A percentile compares a stretch with the other conserved stretches of the same genome.
Evolutionary conservation across 2,329 filamentous ascomycete species (phyloP).

Genomic region (Colletotrichum viniferum): DNA sequence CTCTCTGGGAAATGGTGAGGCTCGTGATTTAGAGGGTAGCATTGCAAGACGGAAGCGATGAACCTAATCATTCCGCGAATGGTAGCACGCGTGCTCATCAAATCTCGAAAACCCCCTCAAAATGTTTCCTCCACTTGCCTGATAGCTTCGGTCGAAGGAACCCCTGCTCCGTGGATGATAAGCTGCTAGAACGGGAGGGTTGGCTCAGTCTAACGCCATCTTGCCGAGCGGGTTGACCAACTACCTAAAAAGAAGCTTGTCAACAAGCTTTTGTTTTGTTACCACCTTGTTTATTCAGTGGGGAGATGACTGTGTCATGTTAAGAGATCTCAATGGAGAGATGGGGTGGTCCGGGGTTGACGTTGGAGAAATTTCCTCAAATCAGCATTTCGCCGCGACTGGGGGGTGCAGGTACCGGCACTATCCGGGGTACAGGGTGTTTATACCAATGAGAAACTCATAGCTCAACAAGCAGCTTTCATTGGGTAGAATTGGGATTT

Average conservation of each 20-base stretch:
- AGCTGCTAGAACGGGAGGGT: neutral
- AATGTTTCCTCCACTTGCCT: neutral
- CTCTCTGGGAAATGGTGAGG: neutral
- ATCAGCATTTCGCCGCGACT: neutral
- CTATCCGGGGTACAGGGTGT: neutral
- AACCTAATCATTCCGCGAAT: slow-evolving; percentile 9
- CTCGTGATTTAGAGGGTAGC: neutral
- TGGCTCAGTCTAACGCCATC: neutral
- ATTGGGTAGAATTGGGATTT: neutral
- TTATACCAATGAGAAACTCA: neutral
- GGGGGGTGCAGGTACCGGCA: neutral
- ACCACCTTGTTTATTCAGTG: neutral
- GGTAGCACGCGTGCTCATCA: neutral
- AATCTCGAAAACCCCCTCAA: neutral
- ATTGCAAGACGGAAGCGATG: neutral
- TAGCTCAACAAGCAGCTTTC: rapidly evolving
- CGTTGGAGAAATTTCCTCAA: slow-evolving; percentile 15
- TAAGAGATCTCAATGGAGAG: neutral
- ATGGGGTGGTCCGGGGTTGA: slow-evolving; percentile 1
- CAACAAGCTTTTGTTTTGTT: neutral
- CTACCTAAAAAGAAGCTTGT: slow-evolving; percentile 5
- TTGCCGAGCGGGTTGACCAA: neutral
- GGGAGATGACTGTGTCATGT: slow-evolving; percentile 2
- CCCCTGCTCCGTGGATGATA: neutral
- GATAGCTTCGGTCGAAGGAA: neutral